Conservation (phyloP, 1,139 yeast species). For the Tardiomyces blankii region DNA sequence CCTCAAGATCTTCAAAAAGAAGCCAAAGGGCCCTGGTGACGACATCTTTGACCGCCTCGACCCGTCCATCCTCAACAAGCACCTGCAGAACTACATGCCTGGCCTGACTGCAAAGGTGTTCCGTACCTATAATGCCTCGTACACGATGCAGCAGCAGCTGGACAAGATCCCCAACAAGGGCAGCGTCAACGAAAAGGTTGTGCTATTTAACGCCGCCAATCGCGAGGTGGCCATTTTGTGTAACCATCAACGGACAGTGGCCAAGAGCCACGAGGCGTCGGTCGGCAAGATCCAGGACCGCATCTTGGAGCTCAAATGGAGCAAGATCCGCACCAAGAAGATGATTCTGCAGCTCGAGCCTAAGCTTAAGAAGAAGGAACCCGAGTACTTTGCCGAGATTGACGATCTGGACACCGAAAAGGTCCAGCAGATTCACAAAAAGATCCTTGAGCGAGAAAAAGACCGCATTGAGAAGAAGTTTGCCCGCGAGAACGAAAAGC, state of each 20-base stretch:
- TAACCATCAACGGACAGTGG: slow-evolving; percentile 92
- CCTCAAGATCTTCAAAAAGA: slow-evolving; percentile 72
- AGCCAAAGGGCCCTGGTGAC: slow-evolving; percentile 86
- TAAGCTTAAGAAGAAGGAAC: slow-evolving; percentile 35
- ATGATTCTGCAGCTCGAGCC: slow-evolving; percentile 62
- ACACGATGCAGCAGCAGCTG: slow-evolving; percentile 91
- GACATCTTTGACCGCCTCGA: slow-evolving; percentile 83
- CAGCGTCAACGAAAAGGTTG: slow-evolving; percentile 76
- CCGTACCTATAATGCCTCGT: slow-evolving; percentile 95
- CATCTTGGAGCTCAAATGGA: slow-evolving; percentile 76
- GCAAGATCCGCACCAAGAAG: slow-evolving; percentile 59
- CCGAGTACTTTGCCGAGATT: slow-evolving; percentile 49
- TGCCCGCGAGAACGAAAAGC: slow-evolving; percentile 67
- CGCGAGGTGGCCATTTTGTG: slow-evolving; percentile 91
- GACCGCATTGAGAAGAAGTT: slow-evolving; percentile 57
- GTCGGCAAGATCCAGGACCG: slow-evolving; percentile 70
- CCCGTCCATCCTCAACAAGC: slow-evolving; percentile 74
- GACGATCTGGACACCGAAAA: slow-evolving; percentile 30
- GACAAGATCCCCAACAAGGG: slow-evolving; percentile 78
- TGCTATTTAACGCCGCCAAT: slow-evolving; percentile 87
- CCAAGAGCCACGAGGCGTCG: slow-evolving; percentile 70
- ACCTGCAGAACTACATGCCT: slow-evolving; percentile 80
- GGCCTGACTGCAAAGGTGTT: slow-evolving; percentile 94
- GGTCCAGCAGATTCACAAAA: slow-evolving; percentile 37
- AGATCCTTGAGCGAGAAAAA: slow-evolving; percentile 46